Conservation (phyloP, 768 basidiomycete species). For the Russula ochroleuca region DNA sequence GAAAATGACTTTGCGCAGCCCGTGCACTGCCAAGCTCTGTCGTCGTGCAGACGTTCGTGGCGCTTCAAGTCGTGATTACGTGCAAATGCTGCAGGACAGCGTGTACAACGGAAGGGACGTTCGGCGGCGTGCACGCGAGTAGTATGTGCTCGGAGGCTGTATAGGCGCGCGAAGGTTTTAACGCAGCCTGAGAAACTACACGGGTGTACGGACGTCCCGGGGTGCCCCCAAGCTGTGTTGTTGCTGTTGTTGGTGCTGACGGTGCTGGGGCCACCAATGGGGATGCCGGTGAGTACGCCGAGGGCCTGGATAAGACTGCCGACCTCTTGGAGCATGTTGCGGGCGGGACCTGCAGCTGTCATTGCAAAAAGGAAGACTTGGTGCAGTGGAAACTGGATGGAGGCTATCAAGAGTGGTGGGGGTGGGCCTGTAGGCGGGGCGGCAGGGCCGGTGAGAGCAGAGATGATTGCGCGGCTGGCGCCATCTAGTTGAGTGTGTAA, state of each 20-base stretch:
- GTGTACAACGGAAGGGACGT: slow-evolving; percentile 59
- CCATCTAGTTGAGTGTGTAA: slow-evolving; percentile 55
- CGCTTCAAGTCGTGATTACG: slow-evolving; percentile 78
- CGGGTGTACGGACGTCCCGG: slow-evolving; percentile 72
- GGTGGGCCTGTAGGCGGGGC: slow-evolving; percentile 36
- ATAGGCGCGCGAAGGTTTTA: slow-evolving; percentile 67
- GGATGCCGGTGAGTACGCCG: slow-evolving; percentile 73
- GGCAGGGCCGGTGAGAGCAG: slow-evolving; percentile 38
- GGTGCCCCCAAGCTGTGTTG: slow-evolving; percentile 33
- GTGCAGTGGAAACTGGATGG: slow-evolving; percentile 67
- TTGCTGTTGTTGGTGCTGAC: not conserved
- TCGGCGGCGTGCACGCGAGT: slow-evolving; percentile 58
- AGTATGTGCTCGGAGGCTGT: slow-evolving; percentile 62
- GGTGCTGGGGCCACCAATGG: slow-evolving; percentile 44
- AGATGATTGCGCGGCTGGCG: slow-evolving; percentile 54
- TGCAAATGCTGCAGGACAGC: slow-evolving; percentile 71
- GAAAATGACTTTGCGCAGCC: slow-evolving; percentile 75
- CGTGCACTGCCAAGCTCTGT: slow-evolving; percentile 66
- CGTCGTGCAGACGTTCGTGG: slow-evolving; percentile 68
- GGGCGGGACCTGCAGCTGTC: slow-evolving; percentile 48
- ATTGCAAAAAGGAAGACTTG: slow-evolving; percentile 76
- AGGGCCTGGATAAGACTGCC: slow-evolving; percentile 79
- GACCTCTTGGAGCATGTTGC: slow-evolving; percentile 66
- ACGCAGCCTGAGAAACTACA: slow-evolving; percentile 62
- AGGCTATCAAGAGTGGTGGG: slow-evolving; percentile 55